Base-by-base conservation (phyloP, 2,329 filamentous ascomycete genomes). In the Leptoxyphium fumago region DNA sequence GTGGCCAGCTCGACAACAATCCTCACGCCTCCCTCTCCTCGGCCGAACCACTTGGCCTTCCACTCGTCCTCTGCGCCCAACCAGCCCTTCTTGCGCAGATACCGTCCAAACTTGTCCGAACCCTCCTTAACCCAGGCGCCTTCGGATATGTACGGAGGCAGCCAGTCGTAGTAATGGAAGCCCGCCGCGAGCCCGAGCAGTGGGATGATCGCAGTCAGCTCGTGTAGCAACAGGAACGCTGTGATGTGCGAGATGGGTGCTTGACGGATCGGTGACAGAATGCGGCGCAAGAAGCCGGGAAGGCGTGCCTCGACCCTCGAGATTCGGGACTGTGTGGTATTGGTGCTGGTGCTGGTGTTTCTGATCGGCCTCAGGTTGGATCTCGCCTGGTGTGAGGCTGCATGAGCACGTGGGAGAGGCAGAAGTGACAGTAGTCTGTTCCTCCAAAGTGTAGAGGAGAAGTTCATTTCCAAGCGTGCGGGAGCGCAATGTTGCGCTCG, bases 141-240 rank as follows among this genome's bases (percentile, higher is more conserved):
- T 51, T 79, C 74, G 26, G 61, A 58, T 38, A 72, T 62, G 50
- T 67, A 68, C 4, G 72, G 64, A 0, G 89, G 87, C 26, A 86
- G 71, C 71, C 82, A 83, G 48, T 78, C 70, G 1, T 77, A 78
- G 59, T 85, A 87, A 65, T 96, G 84, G 62, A 98, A 94, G 1
- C 77, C 60, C 1, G 73, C 79, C 17, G 84, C 78, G 1, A 96
- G 72, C 0, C 75, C 80, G 34, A 93, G 61, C 0, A 96, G 65
- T 0, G 89, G 89, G 1, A 89, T 63, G 10, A 95, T 67, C 9
- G 91, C 89, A 0, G 91, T 96, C 39, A 95, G 61, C 63, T 98
- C 91, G 67, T 98, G 91, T 0, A 98, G 73, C 34, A 95, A 69
- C 10, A 96, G 69, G 61, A 98, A 98, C 0, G 89, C 80, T 1